Evolutionary conservation across 208 protist species (phyloP), one percentile per base, ranked within the genome.

Genomic region (Herpetomonas samuelpessoai): DNA sequence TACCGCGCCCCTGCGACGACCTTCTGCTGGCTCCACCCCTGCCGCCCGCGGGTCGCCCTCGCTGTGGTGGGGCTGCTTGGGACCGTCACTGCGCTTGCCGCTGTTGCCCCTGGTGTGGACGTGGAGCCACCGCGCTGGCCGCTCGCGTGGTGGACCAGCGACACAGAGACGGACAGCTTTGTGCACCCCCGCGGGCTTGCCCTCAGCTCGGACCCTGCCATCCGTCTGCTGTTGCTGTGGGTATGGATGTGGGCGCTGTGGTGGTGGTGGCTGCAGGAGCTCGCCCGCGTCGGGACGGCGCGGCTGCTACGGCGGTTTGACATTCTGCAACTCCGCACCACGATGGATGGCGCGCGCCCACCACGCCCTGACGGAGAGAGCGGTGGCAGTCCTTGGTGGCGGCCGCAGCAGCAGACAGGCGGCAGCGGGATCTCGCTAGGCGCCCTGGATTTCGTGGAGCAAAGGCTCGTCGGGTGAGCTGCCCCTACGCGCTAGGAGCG

Each of bases 261-360:
- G 26, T 85, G 68, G 70, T 85, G 78, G 78, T 71, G 77, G 54
- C 35, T 85, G 41, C 78, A 85, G 60, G 78, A 84, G 29, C 51
- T 60, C 28, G 18, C 18, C 21, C 76, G 79, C 69, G 51, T 84
- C n/a, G 14, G 62, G 3, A 52, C 53, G 14, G 68, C 46, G 35
- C 41, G 38, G 16, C 3, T 76, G 2, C 2, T 85, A n/a, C 46
- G 67, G 18, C 45, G 31, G 18, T 76, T 69, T 50, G 59, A 85
- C 39, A 50, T 85, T 28, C 77, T 85, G 45, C 48, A 50, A 9
- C 62, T 70, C 30, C 46, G 57, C 3, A 65, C 62, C 38, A 68
- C 64, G 49, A 26, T 54, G 28, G 48, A 64, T 22, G 68, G 68
- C 19, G 60, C 46, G 27, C 65, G 62, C 53, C 38, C 39, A 3